These are phyloP conservation scores for Gentiana macrophylla DNA, from an alignment of 257 asterid genomes.

Conservation along the genomic window DNA sequence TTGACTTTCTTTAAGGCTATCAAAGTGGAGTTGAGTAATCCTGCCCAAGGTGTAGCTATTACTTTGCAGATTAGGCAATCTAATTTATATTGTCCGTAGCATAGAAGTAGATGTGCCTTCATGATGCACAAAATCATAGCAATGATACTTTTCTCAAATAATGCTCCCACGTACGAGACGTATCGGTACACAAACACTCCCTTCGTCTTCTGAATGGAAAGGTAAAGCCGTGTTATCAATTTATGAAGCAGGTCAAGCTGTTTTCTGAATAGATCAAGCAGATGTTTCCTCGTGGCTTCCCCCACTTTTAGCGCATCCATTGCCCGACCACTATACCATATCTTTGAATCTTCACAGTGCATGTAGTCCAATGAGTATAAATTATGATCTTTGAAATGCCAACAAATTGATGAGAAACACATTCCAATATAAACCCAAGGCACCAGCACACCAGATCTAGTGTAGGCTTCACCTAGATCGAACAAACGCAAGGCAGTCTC, in stretches of 20 bases:
- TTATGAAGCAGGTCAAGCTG: conserved; percentile 52
- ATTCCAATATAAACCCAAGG: conserved; percentile 60
- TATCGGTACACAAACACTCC: conserved; percentile 82
- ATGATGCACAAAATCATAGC: too few species aligned
- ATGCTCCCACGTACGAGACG: conserved; percentile 41
- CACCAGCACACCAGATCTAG: conserved; percentile 22
- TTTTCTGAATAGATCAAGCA: conserved; percentile 27
- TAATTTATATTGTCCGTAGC: too few species aligned
- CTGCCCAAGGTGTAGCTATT: too few species aligned
- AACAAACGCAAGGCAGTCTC: too few species aligned
- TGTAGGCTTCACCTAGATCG: too few species aligned
- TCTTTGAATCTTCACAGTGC: conserved; percentile 61
- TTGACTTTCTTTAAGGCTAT: too few species aligned
- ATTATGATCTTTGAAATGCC: conserved; percentile 75
- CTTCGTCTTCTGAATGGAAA: conserved; percentile 43
- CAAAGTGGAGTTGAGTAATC: too few species aligned
- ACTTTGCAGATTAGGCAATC: too few species aligned
- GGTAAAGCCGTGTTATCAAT: conserved; percentile 52
- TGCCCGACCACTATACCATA: conserved; percentile 74
- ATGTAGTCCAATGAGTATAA: conserved; percentile 61
- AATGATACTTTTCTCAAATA: too few species aligned
- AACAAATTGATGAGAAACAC: conserved; percentile 74
- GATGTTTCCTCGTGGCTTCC: conserved; percentile 44
- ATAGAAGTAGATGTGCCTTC: too few species aligned
- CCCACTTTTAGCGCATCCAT: conserved; percentile 44